These are phyloP conservation scores for Chlorophyllum brunneum DNA, from an alignment of 768 basidiomycete genomes.

Conservation along the genomic window DNA sequence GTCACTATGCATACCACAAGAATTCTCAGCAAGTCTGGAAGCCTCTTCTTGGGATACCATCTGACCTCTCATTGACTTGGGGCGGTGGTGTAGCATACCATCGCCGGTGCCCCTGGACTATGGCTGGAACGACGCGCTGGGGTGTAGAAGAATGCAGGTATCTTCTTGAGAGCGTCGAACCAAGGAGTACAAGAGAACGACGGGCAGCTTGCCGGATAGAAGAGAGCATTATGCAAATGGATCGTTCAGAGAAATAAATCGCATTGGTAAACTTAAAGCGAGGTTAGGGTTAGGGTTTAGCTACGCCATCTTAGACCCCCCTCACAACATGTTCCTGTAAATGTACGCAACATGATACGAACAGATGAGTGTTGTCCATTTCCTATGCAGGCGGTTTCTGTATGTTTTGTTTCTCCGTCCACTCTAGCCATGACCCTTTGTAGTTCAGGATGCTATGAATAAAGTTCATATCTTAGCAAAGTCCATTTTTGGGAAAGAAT, in stretches of 20 bases:
- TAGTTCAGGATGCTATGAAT: constrained; percentile 64
- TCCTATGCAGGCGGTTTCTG: constrained; percentile 16
- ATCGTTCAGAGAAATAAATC: neutral
- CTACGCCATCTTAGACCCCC: neutral
- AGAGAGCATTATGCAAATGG: constrained; percentile 21
- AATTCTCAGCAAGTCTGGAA: neutral
- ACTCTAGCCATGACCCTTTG: constrained; percentile 86
- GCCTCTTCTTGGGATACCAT: neutral
- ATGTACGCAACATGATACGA: no score
- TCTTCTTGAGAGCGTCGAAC: neutral
- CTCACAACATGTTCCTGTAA: neutral
- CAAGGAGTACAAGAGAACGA: constrained; percentile 15
- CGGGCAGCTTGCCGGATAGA: constrained; percentile 24
- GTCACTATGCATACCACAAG: constrained; percentile 21
- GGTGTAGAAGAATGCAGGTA: neutral
- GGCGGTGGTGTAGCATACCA: constrained; percentile 51
- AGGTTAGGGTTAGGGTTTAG: constrained; percentile 27
- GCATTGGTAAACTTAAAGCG: neutral
- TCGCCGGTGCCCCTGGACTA: constrained; percentile 21
- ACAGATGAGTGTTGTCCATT: neutral
- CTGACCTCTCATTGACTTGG: constrained; percentile 53
- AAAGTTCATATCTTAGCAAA: neutral
- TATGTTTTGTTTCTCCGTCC: constrained; percentile 55
- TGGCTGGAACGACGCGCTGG: neutral
- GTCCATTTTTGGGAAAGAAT: neutral